Evolutionary conservation across 2,329 filamentous ascomycete genomes (phyloP).

Genomic region (Aureobasidium pullulans): DNA sequence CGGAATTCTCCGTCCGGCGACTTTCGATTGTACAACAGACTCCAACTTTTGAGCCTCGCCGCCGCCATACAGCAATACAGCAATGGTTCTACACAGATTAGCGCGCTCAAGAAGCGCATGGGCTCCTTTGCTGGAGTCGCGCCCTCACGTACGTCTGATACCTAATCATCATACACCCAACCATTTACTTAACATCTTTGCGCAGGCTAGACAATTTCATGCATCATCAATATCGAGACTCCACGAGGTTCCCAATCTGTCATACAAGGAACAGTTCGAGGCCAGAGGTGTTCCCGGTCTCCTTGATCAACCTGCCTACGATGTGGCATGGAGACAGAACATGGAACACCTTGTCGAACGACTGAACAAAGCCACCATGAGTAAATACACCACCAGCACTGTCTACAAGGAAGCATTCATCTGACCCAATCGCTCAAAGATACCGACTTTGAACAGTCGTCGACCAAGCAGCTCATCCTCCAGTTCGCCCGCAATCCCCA

Average conservation of each 20-base stretch:
- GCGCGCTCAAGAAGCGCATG: slow-evolving; percentile 8
- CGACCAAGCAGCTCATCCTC: slow-evolving; percentile 62
- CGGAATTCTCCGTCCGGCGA: neutral
- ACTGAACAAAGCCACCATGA: slow-evolving; percentile 66
- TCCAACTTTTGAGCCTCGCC: slow-evolving; percentile 5
- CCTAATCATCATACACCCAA: neutral
- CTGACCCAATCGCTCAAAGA: slow-evolving; percentile 37
- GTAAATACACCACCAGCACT: slow-evolving; percentile 41
- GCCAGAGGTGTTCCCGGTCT: slow-evolving; percentile 40
- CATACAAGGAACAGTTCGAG: slow-evolving; percentile 11
- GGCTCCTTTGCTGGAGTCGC: neutral
- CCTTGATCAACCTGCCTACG: slow-evolving; percentile 61
- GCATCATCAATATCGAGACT: slow-evolving; percentile 3
- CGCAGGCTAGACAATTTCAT: slow-evolving; percentile 12
- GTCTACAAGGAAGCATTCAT: neutral
- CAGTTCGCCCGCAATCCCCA: slow-evolving; percentile 70
- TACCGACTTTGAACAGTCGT: slow-evolving; percentile 54
- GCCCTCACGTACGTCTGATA: neutral
- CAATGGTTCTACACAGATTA: slow-evolving; percentile 13
- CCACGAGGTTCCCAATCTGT: slow-evolving; percentile 14
- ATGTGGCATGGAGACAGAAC: slow-evolving; percentile 76
- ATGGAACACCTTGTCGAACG: slow-evolving; percentile 66
- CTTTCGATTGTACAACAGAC: neutral
- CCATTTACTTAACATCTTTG: neutral
- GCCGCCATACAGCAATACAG: neutral